Evolutionary conservation across 2,329 filamentous ascomycete species (phyloP).

Genomic region (Monosporascus ibericus): DNA sequence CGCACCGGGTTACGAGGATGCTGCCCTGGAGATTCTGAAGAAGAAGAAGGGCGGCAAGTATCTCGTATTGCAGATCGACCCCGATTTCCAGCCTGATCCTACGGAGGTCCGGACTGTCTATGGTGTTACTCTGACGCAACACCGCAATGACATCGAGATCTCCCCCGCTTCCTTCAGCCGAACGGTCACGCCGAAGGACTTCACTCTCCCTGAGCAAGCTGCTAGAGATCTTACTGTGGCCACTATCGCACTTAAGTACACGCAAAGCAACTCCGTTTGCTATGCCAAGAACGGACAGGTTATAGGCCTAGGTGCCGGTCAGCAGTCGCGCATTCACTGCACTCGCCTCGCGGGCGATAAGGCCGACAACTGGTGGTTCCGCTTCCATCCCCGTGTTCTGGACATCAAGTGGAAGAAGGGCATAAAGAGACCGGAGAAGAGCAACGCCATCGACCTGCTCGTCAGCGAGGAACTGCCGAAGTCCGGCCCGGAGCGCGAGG

Average conservation of each 20-base stretch:
- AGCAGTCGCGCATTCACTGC: conserved; percentile 98
- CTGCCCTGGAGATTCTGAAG: conserved; percentile 82
- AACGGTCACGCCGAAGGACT: conserved; percentile 81
- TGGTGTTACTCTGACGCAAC: conserved; percentile 81
- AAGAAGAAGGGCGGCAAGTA: conserved; percentile 99
- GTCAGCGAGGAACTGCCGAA: conserved; percentile 86
- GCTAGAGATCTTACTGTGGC: conserved; percentile 88
- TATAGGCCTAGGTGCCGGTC: conserved; percentile 88
- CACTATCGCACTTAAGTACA: conserved; percentile 97
- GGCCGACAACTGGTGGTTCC: conserved; percentile 99
- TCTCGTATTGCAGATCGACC: conserved; percentile 91
- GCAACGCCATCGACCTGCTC: conserved; percentile 93
- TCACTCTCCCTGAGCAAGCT: conserved; percentile 70
- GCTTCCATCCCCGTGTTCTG: conserved; percentile 87
- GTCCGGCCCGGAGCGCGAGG: conserved; percentile 73
- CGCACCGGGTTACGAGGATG: conserved; percentile 77
- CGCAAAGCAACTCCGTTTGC: conserved; percentile 98
- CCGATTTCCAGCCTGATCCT: conserved; percentile 72
- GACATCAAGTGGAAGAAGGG: conserved; percentile 95
- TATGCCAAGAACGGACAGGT: conserved; percentile 93
- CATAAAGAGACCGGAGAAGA: conserved; percentile 93
- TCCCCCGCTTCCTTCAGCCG: conserved; percentile 78
- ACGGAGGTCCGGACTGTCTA: conserved; percentile 85
- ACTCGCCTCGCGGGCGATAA: conserved; percentile 96
- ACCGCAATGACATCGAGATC: conserved; percentile 88